phyloP scores from a whole-genome alignment of 257 asterid species.

The Solanum sitiens region DNA sequence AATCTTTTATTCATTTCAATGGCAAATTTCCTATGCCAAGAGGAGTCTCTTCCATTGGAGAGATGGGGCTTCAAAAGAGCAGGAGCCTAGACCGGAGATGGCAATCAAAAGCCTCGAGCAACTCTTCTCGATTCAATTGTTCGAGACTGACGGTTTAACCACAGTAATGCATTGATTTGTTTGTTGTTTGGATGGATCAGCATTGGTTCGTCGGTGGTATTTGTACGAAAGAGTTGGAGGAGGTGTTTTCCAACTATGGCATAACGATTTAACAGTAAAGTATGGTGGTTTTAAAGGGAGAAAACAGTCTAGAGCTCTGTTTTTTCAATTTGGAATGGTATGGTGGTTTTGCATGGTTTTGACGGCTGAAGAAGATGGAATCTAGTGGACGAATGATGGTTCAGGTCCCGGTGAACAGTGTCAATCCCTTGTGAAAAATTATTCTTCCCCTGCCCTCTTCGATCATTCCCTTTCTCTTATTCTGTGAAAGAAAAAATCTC shows the following conservation, averaged over 20 bases:
- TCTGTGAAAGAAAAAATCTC: too few relatives aligned
- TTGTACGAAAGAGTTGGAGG: background rate
- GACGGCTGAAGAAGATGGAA: background rate
- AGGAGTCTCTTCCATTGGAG: background rate
- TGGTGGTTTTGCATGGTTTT: background rate
- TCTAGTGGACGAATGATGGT: background rate
- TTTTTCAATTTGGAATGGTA: background rate
- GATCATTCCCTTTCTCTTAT: background rate
- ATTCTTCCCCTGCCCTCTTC: background rate
- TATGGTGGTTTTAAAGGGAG: background rate
- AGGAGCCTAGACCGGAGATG: background rate
- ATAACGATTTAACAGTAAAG: background rate
- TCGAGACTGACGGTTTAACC: background rate
- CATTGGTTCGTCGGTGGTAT: background rate
- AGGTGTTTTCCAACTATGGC: background rate
- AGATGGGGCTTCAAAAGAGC: background rate
- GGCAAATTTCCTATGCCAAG: background rate
- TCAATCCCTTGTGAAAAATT: background rate
- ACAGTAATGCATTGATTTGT: background rate
- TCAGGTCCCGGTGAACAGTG: background rate
- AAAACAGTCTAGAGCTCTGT: background rate
- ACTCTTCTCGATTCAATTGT: background rate
- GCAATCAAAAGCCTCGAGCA: background rate
- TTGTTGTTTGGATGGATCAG: background rate
- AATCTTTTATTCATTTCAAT: background rate